phyloP scores from a whole-genome alignment of 176 grass and related monocot genomes.

The Carex parvula region DNA sequence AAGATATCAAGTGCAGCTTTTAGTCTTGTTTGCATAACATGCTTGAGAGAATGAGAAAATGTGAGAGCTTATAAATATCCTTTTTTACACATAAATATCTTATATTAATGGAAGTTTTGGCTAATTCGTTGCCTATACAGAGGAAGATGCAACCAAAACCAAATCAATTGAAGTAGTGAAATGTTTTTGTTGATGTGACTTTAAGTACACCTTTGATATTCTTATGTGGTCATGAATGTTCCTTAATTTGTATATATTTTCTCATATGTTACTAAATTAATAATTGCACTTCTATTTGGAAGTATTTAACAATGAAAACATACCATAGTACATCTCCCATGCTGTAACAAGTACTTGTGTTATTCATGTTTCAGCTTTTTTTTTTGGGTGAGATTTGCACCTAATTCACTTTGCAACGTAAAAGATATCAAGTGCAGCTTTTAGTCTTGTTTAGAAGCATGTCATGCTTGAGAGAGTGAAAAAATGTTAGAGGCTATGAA shows the following conservation, averaged over 20 bases:
- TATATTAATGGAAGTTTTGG: slow-evolving; percentile 9
- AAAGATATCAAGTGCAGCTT: background rate
- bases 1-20: background rate
- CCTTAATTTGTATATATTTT: background rate
- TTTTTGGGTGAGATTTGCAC: background rate
- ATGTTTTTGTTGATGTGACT: background rate
- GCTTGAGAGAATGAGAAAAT: slow-evolving; percentile 1
- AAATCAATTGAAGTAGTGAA: background rate
- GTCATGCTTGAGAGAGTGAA: background rate
- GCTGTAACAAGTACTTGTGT: no score
- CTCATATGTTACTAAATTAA: no score
- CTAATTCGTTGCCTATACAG: background rate
- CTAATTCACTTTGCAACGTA: no score
- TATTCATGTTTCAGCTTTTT: background rate
- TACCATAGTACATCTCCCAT: no score
- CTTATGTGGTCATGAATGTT: background rate
- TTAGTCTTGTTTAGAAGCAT: background rate
- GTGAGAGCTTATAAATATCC: background rate
- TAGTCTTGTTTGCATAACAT: background rate
- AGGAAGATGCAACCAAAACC: background rate
- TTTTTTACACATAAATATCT: background rate
- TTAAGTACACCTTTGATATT: background rate
- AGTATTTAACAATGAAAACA: no score
- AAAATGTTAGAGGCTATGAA: slow-evolving; percentile 2
- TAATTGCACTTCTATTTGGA: no score